These are phyloP conservation scores for Colletotrichum ledebouriae DNA, from an alignment of 2,329 filamentous ascomycete species.

Conservation along the genomic window DNA sequence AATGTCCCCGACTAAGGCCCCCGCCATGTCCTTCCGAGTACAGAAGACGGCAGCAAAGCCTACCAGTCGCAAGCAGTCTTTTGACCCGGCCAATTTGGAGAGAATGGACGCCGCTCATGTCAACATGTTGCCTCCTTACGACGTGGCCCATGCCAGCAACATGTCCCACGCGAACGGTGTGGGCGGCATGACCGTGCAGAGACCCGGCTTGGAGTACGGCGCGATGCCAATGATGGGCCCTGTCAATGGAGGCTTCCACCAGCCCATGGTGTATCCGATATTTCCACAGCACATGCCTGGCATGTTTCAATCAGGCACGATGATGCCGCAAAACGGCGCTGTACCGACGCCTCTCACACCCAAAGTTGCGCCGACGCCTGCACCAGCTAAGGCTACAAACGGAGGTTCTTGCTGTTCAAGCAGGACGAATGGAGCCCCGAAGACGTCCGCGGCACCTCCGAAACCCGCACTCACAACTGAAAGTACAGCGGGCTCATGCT, in stretches of 20 bases:
- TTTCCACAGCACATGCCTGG: conserved; percentile 37
- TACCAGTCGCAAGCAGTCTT: conserved; percentile 60
- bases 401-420: conserved; percentile 35
- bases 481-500: conserved; percentile 43
- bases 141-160: conserved; percentile 38
- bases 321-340: conserved; percentile 24
- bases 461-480: conserved; percentile 1
- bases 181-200: conserved; percentile 41
- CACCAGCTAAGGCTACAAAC: conserved; percentile 12
- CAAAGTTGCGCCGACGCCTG: conserved; percentile 5
- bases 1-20: conserved; percentile 52
- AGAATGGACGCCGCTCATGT: conserved; percentile 67
- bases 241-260: conserved; percentile 38
- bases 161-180: conserved; percentile 44
- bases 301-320: conserved; percentile 24
- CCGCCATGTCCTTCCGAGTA: conserved; percentile 58
- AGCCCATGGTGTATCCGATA: conserved; percentile 40
- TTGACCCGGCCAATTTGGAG: conserved; percentile 62
- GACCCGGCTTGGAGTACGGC: conserved; percentile 38
- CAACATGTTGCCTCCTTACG: conserved; percentile 59
- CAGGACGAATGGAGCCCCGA: conserved; percentile 9
- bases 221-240: conserved; percentile 39
- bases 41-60: conserved; percentile 58
- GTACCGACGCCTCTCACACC: conserved; percentile 1
- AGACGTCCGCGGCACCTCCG: conserved; percentile 11